Conservation (phyloP, 805 yeast species). For the Debaryomyces prosopidis region DNA sequence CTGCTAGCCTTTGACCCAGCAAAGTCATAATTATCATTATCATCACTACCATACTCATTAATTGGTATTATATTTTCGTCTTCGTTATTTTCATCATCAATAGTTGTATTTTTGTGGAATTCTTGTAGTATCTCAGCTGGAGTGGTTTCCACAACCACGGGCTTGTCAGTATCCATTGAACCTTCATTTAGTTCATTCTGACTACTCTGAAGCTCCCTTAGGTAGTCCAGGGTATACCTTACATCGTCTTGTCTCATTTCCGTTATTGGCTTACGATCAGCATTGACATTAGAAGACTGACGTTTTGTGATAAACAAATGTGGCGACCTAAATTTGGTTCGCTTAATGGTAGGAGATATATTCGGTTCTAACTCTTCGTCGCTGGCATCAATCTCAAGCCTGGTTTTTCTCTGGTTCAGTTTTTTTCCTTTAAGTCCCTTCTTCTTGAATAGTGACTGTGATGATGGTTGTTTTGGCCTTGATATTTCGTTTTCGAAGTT, state of each 20-base stretch:
- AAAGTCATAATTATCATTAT: constrained; percentile 6
- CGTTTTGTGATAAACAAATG: background rate
- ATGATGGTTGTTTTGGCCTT: background rate
- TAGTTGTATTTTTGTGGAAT: background rate
- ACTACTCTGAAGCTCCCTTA: background rate
- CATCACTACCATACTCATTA: constrained; percentile 7
- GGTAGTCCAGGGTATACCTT: background rate
- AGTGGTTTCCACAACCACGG: constrained; percentile 7
- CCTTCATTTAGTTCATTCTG: background rate
- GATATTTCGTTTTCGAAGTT: background rate
- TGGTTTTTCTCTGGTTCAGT: constrained; percentile 3
- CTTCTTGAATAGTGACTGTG: constrained; percentile 7
- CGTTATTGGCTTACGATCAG: background rate
- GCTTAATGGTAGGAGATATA: background rate
- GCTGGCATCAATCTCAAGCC: constrained; percentile 18
- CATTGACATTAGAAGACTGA: background rate
- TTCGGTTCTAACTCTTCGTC: constrained; percentile 9
- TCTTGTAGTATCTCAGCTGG: background rate
- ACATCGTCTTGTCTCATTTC: background rate
- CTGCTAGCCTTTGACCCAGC: background rate
- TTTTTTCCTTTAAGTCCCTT: constrained; percentile 9
- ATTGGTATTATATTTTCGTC: constrained; percentile 5
- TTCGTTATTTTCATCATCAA: constrained; percentile 13
- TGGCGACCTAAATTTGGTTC: background rate
- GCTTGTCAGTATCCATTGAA: background rate